Evolutionary conservation across 768 basidiomycete species (phyloP).

Genomic region (Lactarius trivialis): DNA sequence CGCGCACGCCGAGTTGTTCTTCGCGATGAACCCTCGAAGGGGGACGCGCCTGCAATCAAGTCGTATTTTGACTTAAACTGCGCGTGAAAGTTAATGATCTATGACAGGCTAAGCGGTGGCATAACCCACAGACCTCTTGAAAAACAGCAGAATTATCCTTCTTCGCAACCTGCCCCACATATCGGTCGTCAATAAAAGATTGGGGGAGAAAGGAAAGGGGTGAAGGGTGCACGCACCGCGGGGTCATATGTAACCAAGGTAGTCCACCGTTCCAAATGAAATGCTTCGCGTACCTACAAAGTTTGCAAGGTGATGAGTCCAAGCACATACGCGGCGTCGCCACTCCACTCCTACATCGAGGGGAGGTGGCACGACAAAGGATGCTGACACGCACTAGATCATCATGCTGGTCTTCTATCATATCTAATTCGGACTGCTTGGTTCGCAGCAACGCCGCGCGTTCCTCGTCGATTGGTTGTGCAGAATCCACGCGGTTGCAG

Average conservation of each 20-base stretch:
- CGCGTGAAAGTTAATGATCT: background rate
- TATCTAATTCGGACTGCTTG: slow-evolving; percentile 53
- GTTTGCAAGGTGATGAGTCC: slow-evolving; percentile 9
- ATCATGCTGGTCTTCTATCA: slow-evolving; percentile 62
- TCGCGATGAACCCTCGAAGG: slow-evolving; percentile 39
- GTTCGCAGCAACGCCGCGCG: slow-evolving; percentile 46
- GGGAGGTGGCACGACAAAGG: background rate
- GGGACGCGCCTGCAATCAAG: slow-evolving; percentile 43
- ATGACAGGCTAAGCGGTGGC: background rate
- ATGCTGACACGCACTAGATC: slow-evolving; percentile 47
- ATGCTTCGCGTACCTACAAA: slow-evolving; percentile 71
- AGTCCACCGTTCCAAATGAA: slow-evolving; percentile 80
- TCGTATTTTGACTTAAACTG: slow-evolving; percentile 61
- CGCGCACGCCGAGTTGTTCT: slow-evolving; percentile 57
- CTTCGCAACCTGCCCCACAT: slow-evolving; percentile 53
- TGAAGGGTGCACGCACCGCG: slow-evolving; percentile 36
- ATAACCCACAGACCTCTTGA: slow-evolving; percentile 48
- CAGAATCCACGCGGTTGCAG: background rate
- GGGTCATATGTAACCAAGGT: slow-evolving; percentile 76
- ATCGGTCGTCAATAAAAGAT: background rate
- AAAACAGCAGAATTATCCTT: slow-evolving; percentile 66
- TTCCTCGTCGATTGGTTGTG: slow-evolving; percentile 30
- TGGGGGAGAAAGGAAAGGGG: background rate
- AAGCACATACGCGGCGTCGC: background rate
- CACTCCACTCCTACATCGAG: background rate